phyloP scores from a whole-genome alignment of 2,329 filamentous ascomycete species.

The Phialocephala sp. region DNA sequence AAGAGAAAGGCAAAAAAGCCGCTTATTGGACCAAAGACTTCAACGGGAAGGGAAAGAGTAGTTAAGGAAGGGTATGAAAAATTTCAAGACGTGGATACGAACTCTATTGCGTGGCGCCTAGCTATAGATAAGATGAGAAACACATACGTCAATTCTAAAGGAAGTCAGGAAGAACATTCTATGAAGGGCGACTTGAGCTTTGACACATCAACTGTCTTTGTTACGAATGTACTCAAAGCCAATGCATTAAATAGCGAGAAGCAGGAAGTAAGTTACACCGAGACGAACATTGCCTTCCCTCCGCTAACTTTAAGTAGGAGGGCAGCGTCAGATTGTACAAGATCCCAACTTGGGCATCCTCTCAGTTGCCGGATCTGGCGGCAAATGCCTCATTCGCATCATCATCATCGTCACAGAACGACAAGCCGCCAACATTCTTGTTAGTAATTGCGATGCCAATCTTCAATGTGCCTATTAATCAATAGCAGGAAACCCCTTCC shows the following conservation, averaged over 20 bases:
- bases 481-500: constrained; percentile 6
- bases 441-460: background rate
- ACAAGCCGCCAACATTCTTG: background rate
- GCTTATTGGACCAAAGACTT: background rate
- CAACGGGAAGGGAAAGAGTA: background rate
- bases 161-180: background rate
- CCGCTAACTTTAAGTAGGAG: background rate
- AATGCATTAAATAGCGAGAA: background rate
- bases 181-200: background rate
- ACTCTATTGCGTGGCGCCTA: background rate
- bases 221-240: background rate
- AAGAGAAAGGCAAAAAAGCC: constrained; percentile 9
- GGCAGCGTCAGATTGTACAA: no score
- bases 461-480: background rate
- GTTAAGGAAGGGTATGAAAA: background rate
- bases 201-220: background rate
- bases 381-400: background rate
- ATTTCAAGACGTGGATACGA: background rate
- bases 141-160: no score
- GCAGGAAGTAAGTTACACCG: background rate
- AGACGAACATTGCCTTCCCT: background rate
- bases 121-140: background rate
- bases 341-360: background rate
- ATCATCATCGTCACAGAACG: background rate
- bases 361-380: no score